Evolutionary conservation across 2,329 filamentous ascomycete species (phyloP).

Genomic region (Hypoxylon sp.): DNA sequence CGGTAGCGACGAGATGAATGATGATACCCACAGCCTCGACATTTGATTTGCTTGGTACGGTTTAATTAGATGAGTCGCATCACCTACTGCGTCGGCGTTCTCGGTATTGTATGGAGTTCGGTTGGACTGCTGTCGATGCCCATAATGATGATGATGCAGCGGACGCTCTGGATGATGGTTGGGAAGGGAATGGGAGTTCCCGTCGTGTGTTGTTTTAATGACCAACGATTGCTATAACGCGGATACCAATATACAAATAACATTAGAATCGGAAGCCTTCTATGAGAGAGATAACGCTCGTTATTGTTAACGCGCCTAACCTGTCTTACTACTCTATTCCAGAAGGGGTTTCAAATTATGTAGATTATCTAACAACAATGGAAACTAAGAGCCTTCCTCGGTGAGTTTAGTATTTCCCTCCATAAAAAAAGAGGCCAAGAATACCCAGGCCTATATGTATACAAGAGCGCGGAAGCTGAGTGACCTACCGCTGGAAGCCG

Average conservation of each 20-base stretch:
- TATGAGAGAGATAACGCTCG: too few relatives aligned
- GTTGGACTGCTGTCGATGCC: constrained; percentile 33
- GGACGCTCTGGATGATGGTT: constrained; percentile 27
- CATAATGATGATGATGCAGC: constrained; percentile 42
- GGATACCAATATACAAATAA: constrained; percentile 18
- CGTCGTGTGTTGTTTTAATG: constrained; percentile 16
- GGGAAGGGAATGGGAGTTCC: constrained; percentile 13
- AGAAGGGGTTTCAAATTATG: too few relatives aligned
- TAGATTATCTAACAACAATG: too few relatives aligned
- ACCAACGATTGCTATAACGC: constrained; percentile 16
- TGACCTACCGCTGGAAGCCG: too few relatives aligned
- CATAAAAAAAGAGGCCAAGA: too few relatives aligned
- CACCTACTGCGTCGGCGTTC: constrained; percentile 24
- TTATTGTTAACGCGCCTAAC: too few relatives aligned
- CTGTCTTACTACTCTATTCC: too few relatives aligned
- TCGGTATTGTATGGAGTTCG: constrained; percentile 40
- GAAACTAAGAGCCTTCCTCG: too few relatives aligned
- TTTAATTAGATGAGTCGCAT: background rate
- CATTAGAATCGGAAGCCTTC: background rate
- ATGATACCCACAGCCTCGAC: constrained; percentile 68
- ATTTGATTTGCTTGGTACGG: constrained; percentile 52
- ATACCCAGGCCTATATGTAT: too few relatives aligned
- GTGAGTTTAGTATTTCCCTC: too few relatives aligned
- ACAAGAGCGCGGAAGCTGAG: too few relatives aligned
- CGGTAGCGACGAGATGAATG: constrained; percentile 71